Base-by-base conservation (phyloP, 495 filamentous ascomycete species). In the Viridothelium virens region DNA sequence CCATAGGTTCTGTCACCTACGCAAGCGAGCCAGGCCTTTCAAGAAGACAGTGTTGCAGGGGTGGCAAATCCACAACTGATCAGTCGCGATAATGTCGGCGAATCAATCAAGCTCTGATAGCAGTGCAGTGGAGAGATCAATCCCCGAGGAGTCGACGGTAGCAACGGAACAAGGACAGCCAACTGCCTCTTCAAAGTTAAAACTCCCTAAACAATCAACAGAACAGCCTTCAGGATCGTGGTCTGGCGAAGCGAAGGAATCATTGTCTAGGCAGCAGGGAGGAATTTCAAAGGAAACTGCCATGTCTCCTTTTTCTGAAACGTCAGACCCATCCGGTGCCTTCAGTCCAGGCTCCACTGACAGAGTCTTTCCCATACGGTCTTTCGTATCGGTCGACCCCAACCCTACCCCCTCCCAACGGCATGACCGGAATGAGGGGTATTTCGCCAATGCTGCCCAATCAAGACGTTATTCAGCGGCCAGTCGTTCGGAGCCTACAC, bases 281-380 rank as follows among this genome's bases (percentile, higher is more conserved):
- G 41, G 48, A 33, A 59, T 59, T 14, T 3, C 53, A 33, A 59
- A 59, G 53, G 53, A 59, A 7, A 59, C 53, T n/a, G 18, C 36
- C 25, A 59, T 36, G 18, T 59, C 53, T 10, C 53, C 53, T 59
- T 5, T 18, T 36, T 59, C 53, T 7, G 53, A 59, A 36, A 7
- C 10, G 18, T 33, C 53, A 36, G 53, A 59, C 36, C 53, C 53
- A 7, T 10, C 53, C 5, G 70, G 67, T 6, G 66, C 67, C 38
- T 73, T 83, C 53, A 80, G 77, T 44, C 77, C 78, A 34, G 78
- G 77, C 50, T 73, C 74, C 18, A 75, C 80, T 9, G 89, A 93
- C 70, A 83, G 89, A 36, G 87, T 96, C 31, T 96, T 91, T 66
- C 91, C 91, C 12, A 89, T 95, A n/a, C 84, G 88, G 44, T 92